A percentile compares a stretch with the other conserved stretches of the same genome.
Conservation (phyloP, 1,284 basidiomycete genomes). For the Malassezia restricta region DNA sequence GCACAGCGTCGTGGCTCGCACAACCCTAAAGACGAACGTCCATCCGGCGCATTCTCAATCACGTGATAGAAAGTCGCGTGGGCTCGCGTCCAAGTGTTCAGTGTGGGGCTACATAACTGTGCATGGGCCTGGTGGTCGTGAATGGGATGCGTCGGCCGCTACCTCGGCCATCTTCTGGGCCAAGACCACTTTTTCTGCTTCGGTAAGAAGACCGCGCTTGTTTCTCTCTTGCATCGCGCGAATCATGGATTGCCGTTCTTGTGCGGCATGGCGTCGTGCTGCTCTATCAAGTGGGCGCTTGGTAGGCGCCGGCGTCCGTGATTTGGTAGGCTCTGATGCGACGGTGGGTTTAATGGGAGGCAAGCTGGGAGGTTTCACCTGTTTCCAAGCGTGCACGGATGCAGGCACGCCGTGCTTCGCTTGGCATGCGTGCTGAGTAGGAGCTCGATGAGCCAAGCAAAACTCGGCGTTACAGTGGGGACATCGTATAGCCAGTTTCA, state of each 20-base stretch:
- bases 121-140: no score
- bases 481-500: slow-evolving; percentile 5
- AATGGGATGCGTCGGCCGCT: neutral
- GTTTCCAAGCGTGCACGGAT: neutral
- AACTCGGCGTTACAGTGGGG: neutral
- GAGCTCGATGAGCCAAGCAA: slow-evolving; percentile 5
- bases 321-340: neutral
- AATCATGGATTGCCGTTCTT: slow-evolving; percentile 10
- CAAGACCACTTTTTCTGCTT: slow-evolving; percentile 5
- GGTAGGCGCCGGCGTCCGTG: neutral
- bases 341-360: neutral
- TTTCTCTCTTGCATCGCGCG: slow-evolving; percentile 13
- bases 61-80: no score
- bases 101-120: no score
- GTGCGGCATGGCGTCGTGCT: slow-evolving; percentile 1
- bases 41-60: no score
- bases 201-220: neutral
- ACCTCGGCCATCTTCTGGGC: slow-evolving; percentile 10
- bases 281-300: neutral
- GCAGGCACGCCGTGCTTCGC: neutral
- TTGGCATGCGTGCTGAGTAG: slow-evolving; percentile 8
- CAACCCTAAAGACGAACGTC: no score
- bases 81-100: no score
- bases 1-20: no score
- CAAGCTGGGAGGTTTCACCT: no score